Evolutionary conservation across 495 filamentous ascomycete species (phyloP).

Genomic region (Annulohypoxylon maeteangense): DNA sequence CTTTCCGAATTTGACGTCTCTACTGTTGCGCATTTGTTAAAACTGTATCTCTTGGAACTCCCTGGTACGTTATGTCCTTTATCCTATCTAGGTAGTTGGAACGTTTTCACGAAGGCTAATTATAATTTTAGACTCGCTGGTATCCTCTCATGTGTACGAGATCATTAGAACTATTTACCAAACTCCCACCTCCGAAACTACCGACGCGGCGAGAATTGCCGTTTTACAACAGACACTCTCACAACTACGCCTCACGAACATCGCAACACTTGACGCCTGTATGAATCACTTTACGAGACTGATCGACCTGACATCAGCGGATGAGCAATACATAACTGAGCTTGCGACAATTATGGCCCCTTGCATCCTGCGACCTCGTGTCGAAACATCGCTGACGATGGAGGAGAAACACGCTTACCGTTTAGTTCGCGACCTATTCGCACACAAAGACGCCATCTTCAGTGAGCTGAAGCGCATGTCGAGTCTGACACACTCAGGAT

Average conservation of each 20-base stretch:
- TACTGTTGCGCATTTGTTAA: conserved; percentile 91
- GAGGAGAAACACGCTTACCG: conserved; percentile 94
- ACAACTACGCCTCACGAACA: conserved; percentile 94
- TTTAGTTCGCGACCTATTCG: conserved; percentile 90
- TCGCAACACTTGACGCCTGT: conserved; percentile 96
- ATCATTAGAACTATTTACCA: conserved; percentile 98
- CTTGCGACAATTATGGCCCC: conserved; percentile 84
- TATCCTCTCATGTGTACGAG: conserved; percentile 98
- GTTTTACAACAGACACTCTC: conserved; percentile 96
- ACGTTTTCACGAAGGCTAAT: conserved; percentile 16
- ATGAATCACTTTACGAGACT: conserved; percentile 98
- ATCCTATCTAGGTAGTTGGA: neutral
- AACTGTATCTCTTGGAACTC: conserved; percentile 95
- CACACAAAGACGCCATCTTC: conserved; percentile 94
- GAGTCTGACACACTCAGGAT: conserved; percentile 67
- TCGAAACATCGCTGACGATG: conserved; percentile 89
- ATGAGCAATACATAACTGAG: conserved; percentile 82
- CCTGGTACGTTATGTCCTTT: conserved; percentile 71
- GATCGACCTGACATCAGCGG: conserved; percentile 95
- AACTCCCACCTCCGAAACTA: conserved; percentile 76
- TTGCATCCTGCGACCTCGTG: conserved; percentile 86
- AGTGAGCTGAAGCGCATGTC: conserved; percentile 93
- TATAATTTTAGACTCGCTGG: conserved; percentile 79
- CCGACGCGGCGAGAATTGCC: conserved; percentile 78
- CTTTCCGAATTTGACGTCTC: conserved; percentile 90